phyloP scores from a whole-genome alignment of 768 basidiomycete species.

The Termitomyces sp. region DNA sequence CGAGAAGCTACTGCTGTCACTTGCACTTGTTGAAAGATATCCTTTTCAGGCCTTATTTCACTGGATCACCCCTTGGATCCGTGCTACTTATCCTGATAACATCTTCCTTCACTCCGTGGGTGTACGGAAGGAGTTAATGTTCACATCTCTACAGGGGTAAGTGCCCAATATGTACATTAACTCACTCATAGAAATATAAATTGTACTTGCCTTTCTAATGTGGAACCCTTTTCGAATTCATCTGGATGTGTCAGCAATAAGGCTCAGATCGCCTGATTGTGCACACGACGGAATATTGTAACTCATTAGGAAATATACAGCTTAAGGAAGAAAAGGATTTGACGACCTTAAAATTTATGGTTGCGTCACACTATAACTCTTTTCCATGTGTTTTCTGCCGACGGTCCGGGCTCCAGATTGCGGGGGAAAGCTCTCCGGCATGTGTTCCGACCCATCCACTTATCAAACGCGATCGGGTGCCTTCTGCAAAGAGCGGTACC shows the following conservation, averaged over 20 bases:
- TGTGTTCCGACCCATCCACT: background rate
- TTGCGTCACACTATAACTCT: background rate
- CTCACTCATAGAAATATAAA: background rate
- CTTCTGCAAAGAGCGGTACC: slow-evolving; percentile 5
- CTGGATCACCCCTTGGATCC: background rate
- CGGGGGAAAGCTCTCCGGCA: slow-evolving; percentile 9
- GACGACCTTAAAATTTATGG: background rate
- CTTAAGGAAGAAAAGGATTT: background rate
- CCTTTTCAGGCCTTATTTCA: background rate
- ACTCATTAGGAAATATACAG: background rate
- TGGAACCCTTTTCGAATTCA: background rate
- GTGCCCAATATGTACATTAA: background rate
- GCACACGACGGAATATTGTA: background rate
- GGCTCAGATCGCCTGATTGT: background rate
- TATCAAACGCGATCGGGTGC: slow-evolving; percentile 2
- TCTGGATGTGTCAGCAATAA: background rate
- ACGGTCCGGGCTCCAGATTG: slow-evolving; percentile 7
- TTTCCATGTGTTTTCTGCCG: slow-evolving; percentile 12
- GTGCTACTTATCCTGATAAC: background rate
- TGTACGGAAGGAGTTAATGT: background rate
- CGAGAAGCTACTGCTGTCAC: background rate
- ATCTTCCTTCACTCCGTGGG: background rate
- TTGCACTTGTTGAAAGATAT: background rate
- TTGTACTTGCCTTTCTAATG: background rate
- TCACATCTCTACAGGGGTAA: background rate